These are phyloP conservation scores for Volvox reticuliferus DNA, from an alignment of 139 green algal species.

Conservation along the genomic window DNA sequence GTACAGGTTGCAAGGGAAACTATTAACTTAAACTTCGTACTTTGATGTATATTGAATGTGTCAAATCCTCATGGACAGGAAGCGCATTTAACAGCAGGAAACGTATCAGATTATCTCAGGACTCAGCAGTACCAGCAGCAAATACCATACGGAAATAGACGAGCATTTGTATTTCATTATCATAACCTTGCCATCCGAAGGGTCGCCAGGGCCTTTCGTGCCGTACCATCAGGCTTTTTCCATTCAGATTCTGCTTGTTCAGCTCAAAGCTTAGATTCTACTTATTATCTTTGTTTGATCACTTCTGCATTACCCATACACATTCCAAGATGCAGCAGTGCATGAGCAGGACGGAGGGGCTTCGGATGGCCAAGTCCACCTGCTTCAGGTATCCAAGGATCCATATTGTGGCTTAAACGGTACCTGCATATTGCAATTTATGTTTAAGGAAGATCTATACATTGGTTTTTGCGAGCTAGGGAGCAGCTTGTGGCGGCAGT, in stretches of 20 bases:
- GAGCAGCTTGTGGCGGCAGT: constrained; percentile 16
- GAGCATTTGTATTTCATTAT: too few species aligned
- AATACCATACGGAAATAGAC: too few species aligned
- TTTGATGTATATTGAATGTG: too few species aligned
- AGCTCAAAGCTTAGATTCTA: not conserved
- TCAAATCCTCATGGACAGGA: too few species aligned
- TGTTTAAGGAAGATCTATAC: not conserved
- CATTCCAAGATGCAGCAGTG: constrained; percentile 45
- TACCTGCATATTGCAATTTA: not conserved
- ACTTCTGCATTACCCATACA: not conserved
- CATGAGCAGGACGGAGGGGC: constrained; percentile 1
- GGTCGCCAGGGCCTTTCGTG: not conserved
- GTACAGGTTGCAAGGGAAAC: too few species aligned
- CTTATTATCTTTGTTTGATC: not conserved
- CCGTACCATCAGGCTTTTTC: not conserved
- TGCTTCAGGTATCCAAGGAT: constrained; percentile 19
- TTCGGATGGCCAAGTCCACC: constrained; percentile 30
- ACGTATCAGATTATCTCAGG: too few species aligned
- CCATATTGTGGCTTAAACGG: not conserved
- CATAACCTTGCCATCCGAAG: not conserved
- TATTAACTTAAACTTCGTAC: too few species aligned
- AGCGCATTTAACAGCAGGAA: too few species aligned
- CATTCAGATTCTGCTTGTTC: not conserved
- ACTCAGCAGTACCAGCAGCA: too few species aligned
- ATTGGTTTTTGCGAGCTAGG: not conserved